Evolutionary conservation across 768 basidiomycete species (phyloP).

Genomic region (Russula lepida): DNA sequence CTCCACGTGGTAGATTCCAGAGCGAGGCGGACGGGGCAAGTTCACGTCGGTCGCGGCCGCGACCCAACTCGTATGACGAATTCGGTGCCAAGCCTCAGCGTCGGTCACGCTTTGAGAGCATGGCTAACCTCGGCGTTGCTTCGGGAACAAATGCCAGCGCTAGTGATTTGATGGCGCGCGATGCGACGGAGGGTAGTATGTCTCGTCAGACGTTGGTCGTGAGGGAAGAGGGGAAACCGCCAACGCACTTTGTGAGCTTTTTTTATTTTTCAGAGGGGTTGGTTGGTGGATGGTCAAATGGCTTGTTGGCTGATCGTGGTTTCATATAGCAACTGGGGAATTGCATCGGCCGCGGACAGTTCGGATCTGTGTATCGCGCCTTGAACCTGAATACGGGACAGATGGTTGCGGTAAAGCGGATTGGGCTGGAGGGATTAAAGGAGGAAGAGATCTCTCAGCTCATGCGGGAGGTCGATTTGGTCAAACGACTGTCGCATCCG

Average conservation of each 20-base stretch:
- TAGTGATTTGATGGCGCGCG: conserved; percentile 56
- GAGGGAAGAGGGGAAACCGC: conserved; percentile 70
- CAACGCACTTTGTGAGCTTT: conserved; percentile 68
- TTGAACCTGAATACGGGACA: conserved; percentile 90
- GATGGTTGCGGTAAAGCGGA: conserved; percentile 99
- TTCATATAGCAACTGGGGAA: conserved; percentile 92
- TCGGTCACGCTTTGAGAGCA: conserved; percentile 64
- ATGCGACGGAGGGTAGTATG: conserved; percentile 56
- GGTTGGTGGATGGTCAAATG: background rate
- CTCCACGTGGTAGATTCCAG: conserved; percentile 56
- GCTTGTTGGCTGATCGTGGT: background rate
- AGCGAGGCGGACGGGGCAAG: conserved; percentile 60
- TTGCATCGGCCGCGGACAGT: conserved; percentile 95
- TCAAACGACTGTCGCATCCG: conserved; percentile 86
- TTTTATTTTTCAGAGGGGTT: background rate
- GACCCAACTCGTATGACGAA: conserved; percentile 66
- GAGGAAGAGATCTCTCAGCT: conserved; percentile 86
- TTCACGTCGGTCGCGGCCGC: conserved; percentile 41
- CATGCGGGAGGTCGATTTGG: conserved; percentile 90
- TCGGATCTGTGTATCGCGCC: conserved; percentile 92
- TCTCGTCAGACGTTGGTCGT: conserved; percentile 65
- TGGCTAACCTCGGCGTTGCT: conserved; percentile 52
- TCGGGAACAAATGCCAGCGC: conserved; percentile 43
- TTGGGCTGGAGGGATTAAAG: conserved; percentile 80
- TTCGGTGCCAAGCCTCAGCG: conserved; percentile 43